Base-by-base conservation (phyloP, 2,329 filamentous ascomycete species). In the Cordyceps pruinosa region DNA sequence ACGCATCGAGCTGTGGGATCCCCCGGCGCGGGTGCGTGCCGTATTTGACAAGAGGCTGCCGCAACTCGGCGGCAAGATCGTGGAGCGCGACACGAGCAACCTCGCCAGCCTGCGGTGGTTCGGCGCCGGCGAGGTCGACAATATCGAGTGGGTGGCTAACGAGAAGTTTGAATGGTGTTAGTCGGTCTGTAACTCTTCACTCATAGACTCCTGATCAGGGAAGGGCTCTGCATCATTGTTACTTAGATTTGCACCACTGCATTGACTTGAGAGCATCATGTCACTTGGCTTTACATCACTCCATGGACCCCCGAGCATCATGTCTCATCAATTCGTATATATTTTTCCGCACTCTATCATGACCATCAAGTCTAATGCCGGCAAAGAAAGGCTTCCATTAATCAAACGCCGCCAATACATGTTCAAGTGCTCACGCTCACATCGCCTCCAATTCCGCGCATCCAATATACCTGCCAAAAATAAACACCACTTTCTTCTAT, bases 1-100 rank as follows among this genome's bases (percentile, higher is more conserved):
- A 41, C 78, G 83, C 46, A 82, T 96, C 4, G 81, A 91, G 68
- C 75, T 93, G 52, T 97, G 93, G 93, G 96, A 94, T 67, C 91
- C 92, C 0, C 80, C 80, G 4, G 74, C 81, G 7, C 65, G 78
- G 61, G 68, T 85, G 26, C 68, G 68, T 66, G 61, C 69, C 17
- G 64, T 87, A 41, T 71, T 85, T 1, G 70, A 76, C 39, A 66
- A 65, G 26, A 63, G 19, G 52, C 47, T 62, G 15, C 71, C 74
- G 2, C 77, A 76, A 9, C 63, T 90, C 17, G 67, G 78, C 21
- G 74, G 81, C 56, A 67, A 72, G 30, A 72, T 74, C 58, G 76
- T 83, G 0, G 75, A 80, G 2, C 74, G 89, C 34, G 82, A 90
- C 56, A 73, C 71, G 50, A 80, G 86, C 54, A 89, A 86, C 68